These are phyloP conservation scores for Apiospora pterosperma DNA, from an alignment of 2,329 filamentous ascomycete genomes.

Conservation along the genomic window DNA sequence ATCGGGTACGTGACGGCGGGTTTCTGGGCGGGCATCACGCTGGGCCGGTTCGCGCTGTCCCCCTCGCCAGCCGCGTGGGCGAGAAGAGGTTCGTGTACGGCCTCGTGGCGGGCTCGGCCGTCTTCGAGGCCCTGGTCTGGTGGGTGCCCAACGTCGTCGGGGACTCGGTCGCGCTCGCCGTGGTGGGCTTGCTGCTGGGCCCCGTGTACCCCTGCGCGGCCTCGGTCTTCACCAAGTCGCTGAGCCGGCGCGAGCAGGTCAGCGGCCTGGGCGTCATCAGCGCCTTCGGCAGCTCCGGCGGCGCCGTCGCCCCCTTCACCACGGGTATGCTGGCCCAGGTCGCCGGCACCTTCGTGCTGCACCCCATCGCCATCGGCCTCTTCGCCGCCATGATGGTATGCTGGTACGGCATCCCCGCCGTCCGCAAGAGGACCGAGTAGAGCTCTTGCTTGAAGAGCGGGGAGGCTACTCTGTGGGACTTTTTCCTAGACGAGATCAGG, in stretches of 20 bases:
- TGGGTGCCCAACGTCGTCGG: constrained; percentile 71
- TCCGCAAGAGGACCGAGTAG: constrained; percentile 59
- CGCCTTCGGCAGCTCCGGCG: constrained; percentile 67
- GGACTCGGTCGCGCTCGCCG: constrained; percentile 61
- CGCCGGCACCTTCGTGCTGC: constrained; percentile 60
- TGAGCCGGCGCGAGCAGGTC: constrained; percentile 58
- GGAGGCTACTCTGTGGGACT: background rate
- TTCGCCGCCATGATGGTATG: constrained; percentile 63
- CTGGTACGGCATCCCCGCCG: constrained; percentile 58
- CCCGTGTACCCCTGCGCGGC: constrained; percentile 75
- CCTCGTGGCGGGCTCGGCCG: constrained; percentile 57
- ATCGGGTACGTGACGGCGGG: constrained; percentile 79
- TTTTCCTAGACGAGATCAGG: background rate
- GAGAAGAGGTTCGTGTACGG: constrained; percentile 67
- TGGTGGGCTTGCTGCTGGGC: constrained; percentile 73
- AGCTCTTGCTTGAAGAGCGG: constrained; percentile 8
- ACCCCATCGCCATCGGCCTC: constrained; percentile 63
- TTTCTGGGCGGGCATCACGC: constrained; percentile 71
- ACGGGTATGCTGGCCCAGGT: constrained; percentile 62
- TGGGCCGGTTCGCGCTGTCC: constrained; percentile 70
- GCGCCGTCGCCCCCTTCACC: constrained; percentile 63
- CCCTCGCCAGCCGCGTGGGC: constrained; percentile 60
- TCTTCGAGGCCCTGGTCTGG: constrained; percentile 78
- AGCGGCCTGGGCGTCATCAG: constrained; percentile 65
- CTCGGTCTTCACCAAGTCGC: constrained; percentile 57